These are phyloP conservation scores for Dendryphion nanum DNA, from an alignment of 2,329 filamentous ascomycete genomes.

Conservation along the genomic window DNA sequence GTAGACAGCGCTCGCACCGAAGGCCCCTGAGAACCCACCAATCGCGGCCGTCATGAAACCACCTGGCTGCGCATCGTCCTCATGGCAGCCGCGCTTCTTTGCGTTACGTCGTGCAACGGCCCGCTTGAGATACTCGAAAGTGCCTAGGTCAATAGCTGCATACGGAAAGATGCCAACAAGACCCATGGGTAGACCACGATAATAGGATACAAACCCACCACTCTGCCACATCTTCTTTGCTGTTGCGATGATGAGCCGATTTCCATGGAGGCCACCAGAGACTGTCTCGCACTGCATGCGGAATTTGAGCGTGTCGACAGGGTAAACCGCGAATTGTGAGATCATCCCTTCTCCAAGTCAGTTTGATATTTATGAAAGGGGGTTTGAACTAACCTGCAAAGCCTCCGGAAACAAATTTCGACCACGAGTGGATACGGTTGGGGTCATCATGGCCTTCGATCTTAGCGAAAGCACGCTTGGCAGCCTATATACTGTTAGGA, in stretches of 20 bases:
- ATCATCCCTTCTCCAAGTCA: constrained; percentile 62
- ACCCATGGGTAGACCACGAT: constrained; percentile 91
- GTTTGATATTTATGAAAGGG: neutral
- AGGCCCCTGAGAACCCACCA: constrained; percentile 85
- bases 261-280: constrained; percentile 77
- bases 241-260: constrained; percentile 77
- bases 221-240: constrained; percentile 81
- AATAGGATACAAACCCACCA: constrained; percentile 74
- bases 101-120: constrained; percentile 70
- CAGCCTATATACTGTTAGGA: constrained; percentile 54
- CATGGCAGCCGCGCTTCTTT: constrained; percentile 67
- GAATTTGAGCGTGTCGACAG: constrained; percentile 79
- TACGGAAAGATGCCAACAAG: constrained; percentile 97
- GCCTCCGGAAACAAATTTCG: constrained; percentile 88
- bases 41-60: constrained; percentile 85
- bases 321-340: constrained; percentile 95
- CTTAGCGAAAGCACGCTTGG: constrained; percentile 81
- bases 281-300: constrained; percentile 95
- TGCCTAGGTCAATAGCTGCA: constrained; percentile 92
- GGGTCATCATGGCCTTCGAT: constrained; percentile 87
- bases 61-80: constrained; percentile 72
- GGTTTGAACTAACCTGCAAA: constrained; percentile 57
- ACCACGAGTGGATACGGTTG: constrained; percentile 73
- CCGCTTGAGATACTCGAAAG: constrained; percentile 88
- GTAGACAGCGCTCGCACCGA: constrained; percentile 92